These are phyloP conservation scores for Collybiopsis confluens DNA, from an alignment of 768 basidiomycete species.

Conservation along the genomic window DNA sequence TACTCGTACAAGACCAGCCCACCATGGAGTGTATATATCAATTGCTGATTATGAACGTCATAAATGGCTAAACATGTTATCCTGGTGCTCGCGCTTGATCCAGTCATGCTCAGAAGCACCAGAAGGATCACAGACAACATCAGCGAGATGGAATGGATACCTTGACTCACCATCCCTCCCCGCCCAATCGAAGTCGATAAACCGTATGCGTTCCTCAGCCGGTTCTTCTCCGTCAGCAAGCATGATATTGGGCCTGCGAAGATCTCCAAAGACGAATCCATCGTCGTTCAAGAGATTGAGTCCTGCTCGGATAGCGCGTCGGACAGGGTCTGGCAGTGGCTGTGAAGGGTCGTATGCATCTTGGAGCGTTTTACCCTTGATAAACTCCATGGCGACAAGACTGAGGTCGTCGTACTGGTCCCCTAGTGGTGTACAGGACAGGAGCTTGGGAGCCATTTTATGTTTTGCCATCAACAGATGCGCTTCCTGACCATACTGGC, in stretches of 20 bases:
- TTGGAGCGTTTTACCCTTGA: slow-evolving; percentile 13
- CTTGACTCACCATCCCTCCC: background rate
- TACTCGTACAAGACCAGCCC: no score
- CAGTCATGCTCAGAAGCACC: background rate
- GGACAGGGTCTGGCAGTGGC: background rate
- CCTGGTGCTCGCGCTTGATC: slow-evolving; percentile 1
- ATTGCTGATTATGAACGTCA: no score
- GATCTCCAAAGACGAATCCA: background rate
- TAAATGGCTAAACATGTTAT: slow-evolving; percentile 8
- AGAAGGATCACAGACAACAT: background rate
- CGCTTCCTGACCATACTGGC: slow-evolving; percentile 18
- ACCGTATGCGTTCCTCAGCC: background rate
- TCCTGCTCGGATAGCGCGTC: background rate
- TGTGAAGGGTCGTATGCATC: background rate
- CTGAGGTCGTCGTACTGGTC: slow-evolving; percentile 8
- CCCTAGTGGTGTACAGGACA: slow-evolving; percentile 16
- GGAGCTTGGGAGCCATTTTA: slow-evolving; percentile 18
- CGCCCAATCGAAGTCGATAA: slow-evolving; percentile 7
- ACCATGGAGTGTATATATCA: no score
- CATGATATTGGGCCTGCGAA: slow-evolving; percentile 7
- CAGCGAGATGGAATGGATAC: slow-evolving; percentile 5
- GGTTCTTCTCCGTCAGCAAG: no score
- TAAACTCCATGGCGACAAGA: slow-evolving; percentile 28
- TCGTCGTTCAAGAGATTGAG: background rate
- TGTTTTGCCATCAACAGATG: slow-evolving; percentile 20